Base-by-base conservation (phyloP, 1,284 basidiomycete species). In the Sanghuangporus weigelae region DNA sequence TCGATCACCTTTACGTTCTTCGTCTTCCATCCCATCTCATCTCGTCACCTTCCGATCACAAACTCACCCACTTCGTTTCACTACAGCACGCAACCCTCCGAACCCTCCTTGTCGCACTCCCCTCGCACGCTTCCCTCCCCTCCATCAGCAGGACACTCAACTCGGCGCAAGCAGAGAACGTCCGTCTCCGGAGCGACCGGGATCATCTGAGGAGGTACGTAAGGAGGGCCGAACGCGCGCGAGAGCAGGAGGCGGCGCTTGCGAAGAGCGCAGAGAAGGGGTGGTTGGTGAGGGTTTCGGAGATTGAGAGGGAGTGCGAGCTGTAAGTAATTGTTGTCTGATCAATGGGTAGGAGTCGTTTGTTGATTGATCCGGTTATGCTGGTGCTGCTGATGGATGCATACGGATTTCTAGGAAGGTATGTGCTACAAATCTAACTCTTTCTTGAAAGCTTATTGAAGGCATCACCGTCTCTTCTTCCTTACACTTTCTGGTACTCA, bases 281-380 rank as follows among this genome's bases (percentile, higher is more conserved):
- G 7, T 64, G 63, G 63, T 10, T 49, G 31, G 38, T 51, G 19
- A 36, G 51, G 36, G 46, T 64, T 11, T 12, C 58, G 7, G 63
- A 64, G 35, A 42, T 64, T 36, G 55, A 55, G 36, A 39, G 57
- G 16, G 63, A 64, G 11, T 60, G 48, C 31, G 63, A 64, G 40
- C 39, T 48, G 58, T 60, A 55, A n/a, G 63, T 60, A 49, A 7
- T 7, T 21, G n/a, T 50, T 11, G 14, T 42, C 10, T 12, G 12
- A n/a, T 2, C 10, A n/a, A n/a, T 12, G n/a, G 40, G 12, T n/a
- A 3, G 40, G n/a, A n/a, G n/a, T 42, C 2, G 6, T 42, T 42
- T n/a, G 40, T 7, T 42, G 10, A 50, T 53, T 53, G 12, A 53
- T 26, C 16, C 26, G 21, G 4, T n/a, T 42, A 5, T 7, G 3